These are phyloP conservation scores for Solanum tarijense DNA, from an alignment of 257 asterid genomes.

Conservation along the genomic window DNA sequence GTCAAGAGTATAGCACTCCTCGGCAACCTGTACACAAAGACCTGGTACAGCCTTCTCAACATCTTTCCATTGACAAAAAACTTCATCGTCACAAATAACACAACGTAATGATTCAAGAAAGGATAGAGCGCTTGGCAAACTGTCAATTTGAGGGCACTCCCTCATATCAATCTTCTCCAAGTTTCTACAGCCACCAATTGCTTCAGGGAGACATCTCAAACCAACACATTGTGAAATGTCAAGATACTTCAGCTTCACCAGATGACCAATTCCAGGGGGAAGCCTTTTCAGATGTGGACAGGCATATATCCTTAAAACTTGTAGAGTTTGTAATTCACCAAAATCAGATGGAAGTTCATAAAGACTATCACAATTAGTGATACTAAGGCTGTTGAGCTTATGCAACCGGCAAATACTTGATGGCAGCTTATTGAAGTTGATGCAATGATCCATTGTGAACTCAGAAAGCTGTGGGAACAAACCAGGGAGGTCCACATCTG, in stretches of 20 bases:
- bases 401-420: slow-evolving; percentile 50
- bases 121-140: slow-evolving; percentile 43
- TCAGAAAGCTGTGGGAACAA: slow-evolving; percentile 78
- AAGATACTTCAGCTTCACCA: slow-evolving; percentile 42
- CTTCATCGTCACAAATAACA: slow-evolving; percentile 71
- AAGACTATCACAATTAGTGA: slow-evolving; percentile 75
- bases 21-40: slow-evolving; percentile 56
- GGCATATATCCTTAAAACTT: slow-evolving; percentile 53
- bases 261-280: slow-evolving; percentile 40
- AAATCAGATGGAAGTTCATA: slow-evolving; percentile 52
- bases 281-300: slow-evolving; percentile 63
- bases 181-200: slow-evolving; percentile 48
- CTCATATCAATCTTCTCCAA: slow-evolving; percentile 89
- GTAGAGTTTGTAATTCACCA: slow-evolving; percentile 37
- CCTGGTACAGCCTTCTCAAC: slow-evolving; percentile 42
- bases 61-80: slow-evolving; percentile 55
- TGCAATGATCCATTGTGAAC: slow-evolving; percentile 83
- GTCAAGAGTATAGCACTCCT: slow-evolving; percentile 66
- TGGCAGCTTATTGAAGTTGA: slow-evolving; percentile 57
- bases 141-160: slow-evolving; percentile 53
- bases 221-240: slow-evolving; percentile 73
- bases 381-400: slow-evolving; percentile 51
- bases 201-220: slow-evolving; percentile 60
- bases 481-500: slow-evolving; percentile 34
- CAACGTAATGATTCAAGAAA: slow-evolving; percentile 29